Base-by-base conservation (phyloP, 106 monocot species). In the Dendrobium officinale region DNA sequence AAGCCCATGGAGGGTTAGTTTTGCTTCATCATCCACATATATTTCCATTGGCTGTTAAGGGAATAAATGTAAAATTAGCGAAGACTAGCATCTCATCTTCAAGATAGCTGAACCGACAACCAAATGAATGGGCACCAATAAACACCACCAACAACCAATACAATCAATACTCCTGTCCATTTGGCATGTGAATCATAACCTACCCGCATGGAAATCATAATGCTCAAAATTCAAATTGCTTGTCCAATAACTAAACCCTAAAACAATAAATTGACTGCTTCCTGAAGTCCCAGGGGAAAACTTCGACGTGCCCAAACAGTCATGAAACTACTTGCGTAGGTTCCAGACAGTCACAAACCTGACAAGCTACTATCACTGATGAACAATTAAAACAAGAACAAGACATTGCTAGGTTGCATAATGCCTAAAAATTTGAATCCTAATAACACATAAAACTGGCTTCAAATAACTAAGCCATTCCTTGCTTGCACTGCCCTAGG, bases 31-130 rank as follows among this genome's bases (percentile, higher is more conserved):
- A 49, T 99, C 99, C 22, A 99, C 99, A 86, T 99, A 99, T 54
- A 99, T 99, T 89, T 99, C 99, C 99, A 99, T 99, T 1, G 99
- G 99, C 99, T 99, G 99, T 82, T 82, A 93, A 95, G 83, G 86
- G 47, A 85, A 87, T 61, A 93, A 91, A 37, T 37, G 31, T 16
- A 70, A 70, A 70, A 70, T 61, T 61, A 70, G 61, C 33, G 70
- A 37, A 70, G 10, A 70, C 61, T 61, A 70, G 29, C 2, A 70
- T 70, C 33, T 22, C 70, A 70, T 64, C 90, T 79, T 89, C 88
- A 90, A 61, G 61, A 61, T 22, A 61, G 61, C 10, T 61, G 61
- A 61, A 61, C 61, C 61, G n/a, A 85, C 78, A 74, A 81, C 82
- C 88, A 88, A 86, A 85, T 81, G 85, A 86, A 85, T 81, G 83